Conservation (phyloP, 208 protist species). For the Wallacemonas rigidus region DNA sequence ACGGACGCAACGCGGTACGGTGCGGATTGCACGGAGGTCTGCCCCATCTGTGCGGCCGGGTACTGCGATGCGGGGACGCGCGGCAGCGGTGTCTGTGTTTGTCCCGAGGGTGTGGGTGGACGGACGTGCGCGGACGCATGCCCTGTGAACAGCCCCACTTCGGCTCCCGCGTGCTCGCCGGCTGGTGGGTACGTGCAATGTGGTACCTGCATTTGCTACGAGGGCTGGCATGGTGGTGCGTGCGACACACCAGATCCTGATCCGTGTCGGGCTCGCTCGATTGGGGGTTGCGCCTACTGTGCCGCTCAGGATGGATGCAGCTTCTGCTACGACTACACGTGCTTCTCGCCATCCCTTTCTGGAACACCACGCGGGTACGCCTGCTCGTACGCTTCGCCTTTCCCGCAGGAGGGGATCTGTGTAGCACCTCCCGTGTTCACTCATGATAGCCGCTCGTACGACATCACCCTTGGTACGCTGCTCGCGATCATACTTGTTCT, state of each 20-base stretch:
- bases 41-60: neutral
- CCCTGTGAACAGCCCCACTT: neutral
- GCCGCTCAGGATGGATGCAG: conserved; percentile 26
- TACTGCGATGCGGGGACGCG: neutral
- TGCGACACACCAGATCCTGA: conserved; percentile 29
- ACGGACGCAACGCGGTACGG: neutral
- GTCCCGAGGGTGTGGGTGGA: neutral
- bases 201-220: conserved; percentile 24
- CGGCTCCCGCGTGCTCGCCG: conserved; percentile 17
- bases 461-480: conserved; percentile 9
- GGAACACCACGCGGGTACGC: conserved; percentile 32
- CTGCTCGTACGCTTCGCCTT: conserved; percentile 28
- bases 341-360: conserved; percentile 33
- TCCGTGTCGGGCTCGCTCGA: conserved; percentile 36
- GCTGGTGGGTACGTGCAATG: conserved; percentile 40
- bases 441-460: neutral
- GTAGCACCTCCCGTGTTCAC: neutral
- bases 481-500: conserved; percentile 12
- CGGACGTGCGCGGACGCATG: neutral
- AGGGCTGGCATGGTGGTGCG: conserved; percentile 22
- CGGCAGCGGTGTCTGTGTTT: neutral
- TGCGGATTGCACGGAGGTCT: neutral
- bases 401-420: neutral
- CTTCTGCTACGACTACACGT: conserved; percentile 51
- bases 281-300: conserved; percentile 44